phyloP scores from a whole-genome alignment of 805 yeast species.

The Saturnispora ahearnii region DNA sequence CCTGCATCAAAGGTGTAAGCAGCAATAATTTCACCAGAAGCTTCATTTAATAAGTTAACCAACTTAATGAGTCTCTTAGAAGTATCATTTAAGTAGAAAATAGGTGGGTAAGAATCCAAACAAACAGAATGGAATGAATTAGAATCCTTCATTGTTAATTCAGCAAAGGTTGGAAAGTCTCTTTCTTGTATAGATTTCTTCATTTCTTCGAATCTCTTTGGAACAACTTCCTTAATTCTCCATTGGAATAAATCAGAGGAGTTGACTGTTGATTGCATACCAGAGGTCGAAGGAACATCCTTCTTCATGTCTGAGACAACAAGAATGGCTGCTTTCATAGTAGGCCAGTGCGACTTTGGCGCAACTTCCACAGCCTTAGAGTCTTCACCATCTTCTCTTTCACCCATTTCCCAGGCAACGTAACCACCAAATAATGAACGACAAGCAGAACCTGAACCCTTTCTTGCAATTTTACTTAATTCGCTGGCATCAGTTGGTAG shows the following conservation, averaged over 20 bases:
- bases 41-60: slow-evolving; percentile 66
- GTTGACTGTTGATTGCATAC: slow-evolving; percentile 91
- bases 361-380: slow-evolving; percentile 92
- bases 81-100: slow-evolving; percentile 86
- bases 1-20: slow-evolving; percentile 99
- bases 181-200: slow-evolving; percentile 60
- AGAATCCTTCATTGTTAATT: slow-evolving; percentile 86
- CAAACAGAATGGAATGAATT: slow-evolving; percentile 98
- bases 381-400: slow-evolving; percentile 65
- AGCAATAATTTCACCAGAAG: slow-evolving; percentile 62
- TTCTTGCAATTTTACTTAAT: slow-evolving; percentile 88
- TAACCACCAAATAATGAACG: slow-evolving; percentile 95
- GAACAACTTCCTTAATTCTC: slow-evolving; percentile 77
- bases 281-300: slow-evolving; percentile 89
- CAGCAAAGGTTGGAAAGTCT: slow-evolving; percentile 76
- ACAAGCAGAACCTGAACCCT: slow-evolving; percentile 98
- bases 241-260: slow-evolving; percentile 81
- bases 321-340: slow-evolving; percentile 81
- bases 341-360: slow-evolving; percentile 80
- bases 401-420: slow-evolving; percentile 99
- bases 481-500: slow-evolving; percentile 82
- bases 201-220: slow-evolving; percentile 78
- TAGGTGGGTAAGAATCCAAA: slow-evolving; percentile 91
- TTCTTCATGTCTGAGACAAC: slow-evolving; percentile 92
- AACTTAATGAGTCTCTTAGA: slow-evolving; percentile 74